phyloP scores from a whole-genome alignment of 2,329 filamentous ascomycete genomes.

The Leptographium wingfieldii region DNA sequence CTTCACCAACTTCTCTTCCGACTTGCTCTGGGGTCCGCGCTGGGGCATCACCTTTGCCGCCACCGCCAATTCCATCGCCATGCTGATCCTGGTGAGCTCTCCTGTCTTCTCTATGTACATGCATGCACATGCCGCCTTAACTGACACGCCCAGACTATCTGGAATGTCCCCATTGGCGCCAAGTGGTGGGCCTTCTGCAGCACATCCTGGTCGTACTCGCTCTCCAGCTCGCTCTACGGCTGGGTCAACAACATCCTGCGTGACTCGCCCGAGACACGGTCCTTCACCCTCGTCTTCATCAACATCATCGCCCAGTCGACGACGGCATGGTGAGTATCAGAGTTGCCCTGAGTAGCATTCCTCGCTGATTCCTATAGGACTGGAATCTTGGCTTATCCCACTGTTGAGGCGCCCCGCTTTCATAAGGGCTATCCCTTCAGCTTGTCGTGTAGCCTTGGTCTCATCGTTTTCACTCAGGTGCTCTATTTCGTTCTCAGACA shows the following conservation, averaged over 20 bases:
- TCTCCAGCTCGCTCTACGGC: constrained; percentile 42
- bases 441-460: neutral
- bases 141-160: constrained; percentile 24
- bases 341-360: constrained; percentile 19
- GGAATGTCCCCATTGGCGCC: constrained; percentile 41
- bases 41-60: constrained; percentile 42
- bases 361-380: constrained; percentile 10
- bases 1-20: constrained; percentile 40
- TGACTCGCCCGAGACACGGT: constrained; percentile 30
- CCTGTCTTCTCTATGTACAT: neutral
- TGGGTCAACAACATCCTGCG: constrained; percentile 40
- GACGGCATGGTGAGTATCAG: constrained; percentile 31
- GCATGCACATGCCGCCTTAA: too few relatives aligned
- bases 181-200: constrained; percentile 41
- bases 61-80: constrained; percentile 37
- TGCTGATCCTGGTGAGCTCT: constrained; percentile 30
- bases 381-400: constrained; percentile 32
- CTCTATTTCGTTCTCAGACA: neutral
- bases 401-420: constrained; percentile 28
- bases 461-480: neutral
- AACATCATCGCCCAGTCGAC: constrained; percentile 41
- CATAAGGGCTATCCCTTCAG: constrained; percentile 28
- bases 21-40: constrained; percentile 37
- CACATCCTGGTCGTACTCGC: constrained; percentile 33
- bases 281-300: constrained; percentile 20